A percentile compares a stretch with the other conserved stretches of the same genome.
Conservation (phyloP, 164 flowering plant genomes). For the Umbilicus rupestris region DNA sequence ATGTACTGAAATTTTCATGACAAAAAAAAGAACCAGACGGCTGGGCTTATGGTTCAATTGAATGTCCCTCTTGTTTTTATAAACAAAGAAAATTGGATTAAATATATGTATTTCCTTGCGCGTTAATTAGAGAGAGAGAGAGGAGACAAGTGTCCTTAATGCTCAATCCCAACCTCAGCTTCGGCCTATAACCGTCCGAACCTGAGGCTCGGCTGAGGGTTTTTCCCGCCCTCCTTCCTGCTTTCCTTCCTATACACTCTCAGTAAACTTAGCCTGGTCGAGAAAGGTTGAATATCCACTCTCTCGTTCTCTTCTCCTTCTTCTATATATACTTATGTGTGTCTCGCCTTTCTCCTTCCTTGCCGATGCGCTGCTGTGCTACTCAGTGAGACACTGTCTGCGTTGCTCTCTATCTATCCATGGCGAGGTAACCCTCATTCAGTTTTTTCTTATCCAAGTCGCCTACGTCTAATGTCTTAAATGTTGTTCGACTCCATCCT, state of each 20-base stretch:
- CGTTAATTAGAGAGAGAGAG: no score
- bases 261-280: constrained; percentile 6
- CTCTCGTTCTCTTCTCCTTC: neutral
- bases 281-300: neutral
- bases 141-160: neutral
- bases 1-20: no score
- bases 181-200: neutral
- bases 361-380: neutral
- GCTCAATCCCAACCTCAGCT: neutral
- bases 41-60: no score
- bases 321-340: neutral
- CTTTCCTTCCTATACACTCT: neutral
- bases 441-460: neutral
- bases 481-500: neutral
- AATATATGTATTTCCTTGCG: no score
- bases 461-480: neutral
- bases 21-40: no score
- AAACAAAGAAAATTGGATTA: no score
- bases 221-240: neutral
- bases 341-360: neutral
- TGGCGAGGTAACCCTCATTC: neutral
- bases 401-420: neutral
- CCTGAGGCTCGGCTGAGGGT: neutral
- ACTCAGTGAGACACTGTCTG: no score
- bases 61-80: no score